These are phyloP conservation scores for Eremochloa ophiuroides DNA, from an alignment of 176 grass and related monocot species.

Conservation along the genomic window DNA sequence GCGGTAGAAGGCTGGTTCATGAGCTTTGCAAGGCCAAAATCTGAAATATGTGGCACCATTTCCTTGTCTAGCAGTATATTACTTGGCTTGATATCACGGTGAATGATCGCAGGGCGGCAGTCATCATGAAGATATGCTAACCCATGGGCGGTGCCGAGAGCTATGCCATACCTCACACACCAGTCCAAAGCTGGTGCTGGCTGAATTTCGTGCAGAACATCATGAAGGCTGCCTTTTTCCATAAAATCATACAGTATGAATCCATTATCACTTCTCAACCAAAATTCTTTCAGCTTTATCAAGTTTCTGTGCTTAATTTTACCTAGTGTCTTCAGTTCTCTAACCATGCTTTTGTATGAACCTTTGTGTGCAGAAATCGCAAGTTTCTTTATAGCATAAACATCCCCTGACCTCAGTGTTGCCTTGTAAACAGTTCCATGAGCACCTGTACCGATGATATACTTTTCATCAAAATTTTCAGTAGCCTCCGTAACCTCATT, in stretches of 20 bases:
- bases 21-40: conserved; percentile 89
- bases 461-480: conserved; percentile 56
- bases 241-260: conserved; percentile 82
- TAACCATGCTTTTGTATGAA: conserved; percentile 57
- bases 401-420: conserved; percentile 34
- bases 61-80: conserved; percentile 82
- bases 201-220: conserved; percentile 59
- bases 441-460: conserved; percentile 48
- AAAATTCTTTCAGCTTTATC: conserved; percentile 61
- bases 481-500: conserved; percentile 54
- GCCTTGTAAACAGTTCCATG: conserved; percentile 77
- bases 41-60: conserved; percentile 79
- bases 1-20: conserved; percentile 43
- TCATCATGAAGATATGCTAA: conserved; percentile 77
- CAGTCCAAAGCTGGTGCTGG: conserved; percentile 52
- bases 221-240: conserved; percentile 74
- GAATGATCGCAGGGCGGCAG: conserved; percentile 64
- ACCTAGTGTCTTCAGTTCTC: conserved; percentile 67
- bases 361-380: conserved; percentile 26
- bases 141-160: conserved; percentile 63
- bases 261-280: conserved; percentile 56
- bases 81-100: conserved; percentile 76
- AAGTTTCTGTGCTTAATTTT: conserved; percentile 74
- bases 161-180: conserved; percentile 62
- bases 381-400: conserved; percentile 72